Evolutionary conservation across 331 rosid genomes (phyloP), one percentile per base, ranked within the genome.

Genomic region (Phaseolus coccineus): DNA sequence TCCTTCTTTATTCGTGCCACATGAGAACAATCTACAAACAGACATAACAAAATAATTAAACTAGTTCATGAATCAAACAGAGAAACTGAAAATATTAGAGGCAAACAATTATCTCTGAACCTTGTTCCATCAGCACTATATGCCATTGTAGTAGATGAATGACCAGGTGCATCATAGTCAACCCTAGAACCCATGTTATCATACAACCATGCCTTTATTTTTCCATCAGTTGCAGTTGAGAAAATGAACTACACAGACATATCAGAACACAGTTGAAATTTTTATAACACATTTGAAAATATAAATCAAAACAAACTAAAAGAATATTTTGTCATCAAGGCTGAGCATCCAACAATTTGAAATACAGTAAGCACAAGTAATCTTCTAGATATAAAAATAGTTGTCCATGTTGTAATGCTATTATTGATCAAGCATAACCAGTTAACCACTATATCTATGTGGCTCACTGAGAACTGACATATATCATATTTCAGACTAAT

Each of bases 171-270:
- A 86, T 94, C 97, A 72, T 94, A 94, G 84, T 94, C 96, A 81
- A 94, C 98, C 87, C 98, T 90, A 59, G 98, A 92, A 68, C 98
- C 98, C 87, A 87, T 3, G 83, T 87, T 90, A 90, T 91, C 98
- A 83, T 94, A 94, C 87, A 94, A 76, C 97, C 98, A 94, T 56
- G 98, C 97, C 92, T 94, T 94, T 87, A 94, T 94, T 89, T 94
- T 92, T 56, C 98, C 98, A 84, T 94, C 98, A 57, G 93, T 87
- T 74, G 98, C 98, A 30, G 97, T 94, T 39, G 98, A 94, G 90
- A 94, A 94, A 76, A 94, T 92, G 73, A 94, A 94, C 98, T 94
- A 91, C 66, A 75, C 58, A 59, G 47, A 71, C 62, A 83, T 73
- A 77, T 37, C 58, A 55, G 25, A 70, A 63, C n/a, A 55, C 14